Evolutionary conservation across 2,329 filamentous ascomycete genomes (phyloP), one percentile per base, ranked within the genome.

Genomic region (Plectosphaerella sp.): DNA sequence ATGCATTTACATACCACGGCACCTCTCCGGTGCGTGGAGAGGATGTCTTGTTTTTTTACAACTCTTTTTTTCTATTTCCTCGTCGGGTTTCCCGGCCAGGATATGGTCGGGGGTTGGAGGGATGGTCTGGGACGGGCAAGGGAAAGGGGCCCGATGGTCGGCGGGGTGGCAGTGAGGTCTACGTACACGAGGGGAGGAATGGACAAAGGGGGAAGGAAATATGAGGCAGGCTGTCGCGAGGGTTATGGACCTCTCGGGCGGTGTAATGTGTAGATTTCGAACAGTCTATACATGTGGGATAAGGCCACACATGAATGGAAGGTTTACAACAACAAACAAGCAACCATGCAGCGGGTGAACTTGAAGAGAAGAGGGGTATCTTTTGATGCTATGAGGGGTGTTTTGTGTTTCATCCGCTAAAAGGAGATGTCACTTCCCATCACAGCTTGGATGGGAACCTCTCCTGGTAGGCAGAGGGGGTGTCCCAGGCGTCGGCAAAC

Each of bases 201-300:
- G 41, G 45, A 9, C 28, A 41, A n/a, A 45, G 42, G 36, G 50
- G 54, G 48, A 46, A 24, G 42, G 47, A 12, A 33, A 33, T 33
- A 33, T 33, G 8, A 33, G 28, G 28, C 48, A 54, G 28, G 28
- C 28, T 12, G 28, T 33, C 28, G 28, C 28, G 28, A 33, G 28
- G 28, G 28, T 33, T 33, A 33, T 12, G 28, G 28, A 33, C 11
- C 4, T 33, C 50, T 28, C 45, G 50, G 54, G 52, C 53, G 52
- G 47, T 24, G 28, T 42, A 53, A 54, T 49, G 56, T 58, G 54
- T 58, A 58, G 56, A 58, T 56, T 55, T 57, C 52, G 54, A 58
- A 52, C 54, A 57, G 56, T 51, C 50, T 56, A 58, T 57, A 52
- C 45, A 50, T 56, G 52, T 52, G 54, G 54, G 54, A 57, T 56